These are phyloP conservation scores for Ogataea chonburiensis DNA, from an alignment of 805 yeast genomes.

Conservation along the genomic window DNA sequence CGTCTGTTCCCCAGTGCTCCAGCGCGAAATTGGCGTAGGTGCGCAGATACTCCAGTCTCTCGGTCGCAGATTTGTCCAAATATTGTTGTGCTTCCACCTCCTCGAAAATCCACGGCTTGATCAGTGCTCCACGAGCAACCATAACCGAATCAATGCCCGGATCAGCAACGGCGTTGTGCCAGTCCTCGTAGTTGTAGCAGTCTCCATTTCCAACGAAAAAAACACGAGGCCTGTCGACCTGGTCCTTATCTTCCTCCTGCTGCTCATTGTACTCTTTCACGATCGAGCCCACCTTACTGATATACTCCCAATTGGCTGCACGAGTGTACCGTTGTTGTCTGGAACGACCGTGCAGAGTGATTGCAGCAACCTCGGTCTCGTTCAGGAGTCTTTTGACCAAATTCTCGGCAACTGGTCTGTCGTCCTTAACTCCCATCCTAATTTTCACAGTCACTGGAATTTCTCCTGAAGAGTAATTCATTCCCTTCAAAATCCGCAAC, in stretches of 20 bases:
- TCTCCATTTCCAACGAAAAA: conserved; percentile 96
- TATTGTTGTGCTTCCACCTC: conserved; percentile 89
- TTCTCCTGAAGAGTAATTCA: conserved; percentile 87
- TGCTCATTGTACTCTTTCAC: conserved; percentile 59
- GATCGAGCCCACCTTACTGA: conserved; percentile 66
- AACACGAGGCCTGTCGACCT: conserved; percentile 57
- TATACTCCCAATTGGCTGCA: conserved; percentile 91
- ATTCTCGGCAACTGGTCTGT: conserved; percentile 81
- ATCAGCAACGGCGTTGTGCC: conserved; percentile 67
- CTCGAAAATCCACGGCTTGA: conserved; percentile 98
- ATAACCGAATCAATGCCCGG: conserved; percentile 86
- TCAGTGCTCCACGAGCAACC: conserved; percentile 97
- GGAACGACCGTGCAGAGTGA: conserved; percentile 94
- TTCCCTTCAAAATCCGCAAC: conserved; percentile 75
- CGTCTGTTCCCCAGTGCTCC: conserved; percentile 98
- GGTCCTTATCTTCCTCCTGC: conserved; percentile 59
- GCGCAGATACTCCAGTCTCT: conserved; percentile 74
- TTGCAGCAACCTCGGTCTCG: conserved; percentile 83
- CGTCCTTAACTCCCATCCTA: conserved; percentile 86
- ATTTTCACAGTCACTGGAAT: conserved; percentile 89
- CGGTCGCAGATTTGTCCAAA: conserved; percentile 86
- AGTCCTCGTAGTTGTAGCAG: conserved; percentile 80
- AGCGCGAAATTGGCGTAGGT: conserved; percentile 77
- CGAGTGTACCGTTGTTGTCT: conserved; percentile 93
- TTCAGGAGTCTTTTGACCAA: conserved; percentile 68